phyloP scores from a whole-genome alignment of 768 basidiomycete species.

The Mycena leptocephala region DNA sequence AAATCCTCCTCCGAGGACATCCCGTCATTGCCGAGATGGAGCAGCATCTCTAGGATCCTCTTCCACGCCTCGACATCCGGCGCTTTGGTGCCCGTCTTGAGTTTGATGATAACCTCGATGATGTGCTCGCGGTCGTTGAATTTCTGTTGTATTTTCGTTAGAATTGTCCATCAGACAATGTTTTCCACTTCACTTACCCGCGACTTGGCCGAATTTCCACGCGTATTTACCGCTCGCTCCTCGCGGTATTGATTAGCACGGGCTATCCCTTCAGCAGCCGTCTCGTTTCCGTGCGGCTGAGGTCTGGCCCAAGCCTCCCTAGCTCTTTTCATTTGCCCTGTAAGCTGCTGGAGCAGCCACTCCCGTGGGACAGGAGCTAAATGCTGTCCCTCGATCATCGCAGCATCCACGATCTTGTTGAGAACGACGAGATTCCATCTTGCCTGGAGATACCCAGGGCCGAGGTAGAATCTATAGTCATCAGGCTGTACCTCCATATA shows the following conservation, averaged over 20 bases:
- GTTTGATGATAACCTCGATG: not conserved
- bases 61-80: constrained; percentile 4
- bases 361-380: not conserved
- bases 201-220: not conserved
- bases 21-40: not conserved
- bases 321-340: not conserved
- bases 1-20: constrained; percentile 14
- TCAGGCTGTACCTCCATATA: not conserved
- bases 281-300: not conserved
- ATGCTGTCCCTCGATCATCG: not conserved
- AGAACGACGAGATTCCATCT: not conserved
- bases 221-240: not conserved
- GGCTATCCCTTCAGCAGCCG: not conserved
- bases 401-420: not conserved
- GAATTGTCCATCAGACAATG: not conserved
- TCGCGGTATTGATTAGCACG: not conserved
- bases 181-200: not conserved
- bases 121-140: not conserved
- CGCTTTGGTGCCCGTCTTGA: not conserved
- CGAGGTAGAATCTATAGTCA: constrained; percentile 1
- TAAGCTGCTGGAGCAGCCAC: not conserved
- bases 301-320: not conserved
- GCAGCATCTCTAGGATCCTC: not conserved
- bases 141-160: not conserved
- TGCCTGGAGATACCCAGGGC: not conserved